Base-by-base conservation (phyloP, 768 basidiomycete species). In the Trametes cinnabarina region DNA sequence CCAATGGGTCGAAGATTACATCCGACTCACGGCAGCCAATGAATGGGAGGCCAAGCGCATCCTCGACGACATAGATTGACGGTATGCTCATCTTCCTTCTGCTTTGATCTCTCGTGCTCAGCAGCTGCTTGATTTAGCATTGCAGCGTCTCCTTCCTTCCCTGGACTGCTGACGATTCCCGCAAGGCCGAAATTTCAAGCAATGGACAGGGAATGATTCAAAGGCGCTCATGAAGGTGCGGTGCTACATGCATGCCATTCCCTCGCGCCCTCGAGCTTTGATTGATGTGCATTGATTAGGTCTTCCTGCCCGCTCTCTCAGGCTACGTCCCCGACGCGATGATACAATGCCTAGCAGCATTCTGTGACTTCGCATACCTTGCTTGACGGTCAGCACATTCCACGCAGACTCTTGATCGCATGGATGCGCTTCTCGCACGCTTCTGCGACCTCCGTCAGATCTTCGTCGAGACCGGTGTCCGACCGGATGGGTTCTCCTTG, bases 161-260 rank as follows among this genome's bases (percentile, higher is more conserved):
- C 30, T 32, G 30, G 30, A 6, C 30, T 32, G 6, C 30, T n/a
- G 30, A n/a, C n/a, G 47, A 10, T 67, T 65, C 39, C 62, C 51
- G 17, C 28, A 67, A 20, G 66, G 66, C 4, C 59, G 66, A 4
- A 49, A 56, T 46, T 67, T 66, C 58, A 63, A 61, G 23, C 66
- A 68, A 35, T 66, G 66, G 66, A 68, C 65, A 0, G 67, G 64
- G 7, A 53, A 68, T 34, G 67, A 68, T 39, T 68, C 64, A 12
- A 67, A 67, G 34, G 68, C 57, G 3, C 44, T 68, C 1, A 68
- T 68, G 65, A 68, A 68, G 62, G 66, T 65, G 30, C 5, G 30
- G 11, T 11, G 30, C 30, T 32, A 11, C 30, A 32, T 50, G 15
- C 17, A 34, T 50, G 39, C 46, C 51, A 55, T 19, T 20, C 2